A percentile compares a stretch with the other conserved stretches of the same genome.
Evolutionary conservation across 2,329 filamentous ascomycete species (phyloP).

Genomic region (Hypoxylon sp.): DNA sequence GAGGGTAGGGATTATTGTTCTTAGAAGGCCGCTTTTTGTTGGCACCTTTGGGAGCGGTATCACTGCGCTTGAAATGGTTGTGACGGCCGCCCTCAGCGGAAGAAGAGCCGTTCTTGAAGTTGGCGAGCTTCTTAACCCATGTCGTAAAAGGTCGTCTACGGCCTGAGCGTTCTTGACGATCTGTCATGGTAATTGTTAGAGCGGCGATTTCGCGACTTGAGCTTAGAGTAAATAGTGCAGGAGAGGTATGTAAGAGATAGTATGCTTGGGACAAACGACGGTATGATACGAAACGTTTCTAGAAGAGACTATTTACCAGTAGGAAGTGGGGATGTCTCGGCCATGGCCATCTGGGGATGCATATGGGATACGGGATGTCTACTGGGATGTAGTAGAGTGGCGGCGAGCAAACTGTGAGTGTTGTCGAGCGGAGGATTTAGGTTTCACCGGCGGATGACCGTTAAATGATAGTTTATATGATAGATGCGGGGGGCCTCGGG

Average conservation of each 20-base stretch:
- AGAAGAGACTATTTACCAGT: conserved; percentile 42
- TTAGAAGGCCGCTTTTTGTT: conserved; percentile 75
- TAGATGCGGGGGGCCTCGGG: conserved; percentile 12
- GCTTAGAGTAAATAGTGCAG: conserved; percentile 15
- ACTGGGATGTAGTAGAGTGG: conserved; percentile 1
- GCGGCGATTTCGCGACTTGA: conserved; percentile 8
- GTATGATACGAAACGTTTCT: conserved; percentile 6
- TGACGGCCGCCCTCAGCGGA: conserved; percentile 63
- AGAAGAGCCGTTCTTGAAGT: conserved; percentile 79
- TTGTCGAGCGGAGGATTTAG: conserved; percentile 10
- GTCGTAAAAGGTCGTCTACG: conserved; percentile 89
- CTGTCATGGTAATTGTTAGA: conserved; percentile 61
- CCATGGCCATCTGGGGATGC: conserved; percentile 47
- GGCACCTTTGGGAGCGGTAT: conserved; percentile 54
- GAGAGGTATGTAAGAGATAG: not conserved
- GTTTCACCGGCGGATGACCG: conserved; percentile 14
- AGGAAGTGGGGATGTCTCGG: conserved; percentile 46
- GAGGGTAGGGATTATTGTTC: conserved; percentile 92
- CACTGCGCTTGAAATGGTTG: conserved; percentile 56
- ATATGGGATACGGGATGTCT: conserved; percentile 10
- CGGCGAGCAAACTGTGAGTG: conserved; percentile 24
- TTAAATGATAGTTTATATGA: conserved; percentile 17
- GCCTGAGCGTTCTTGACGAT: conserved; percentile 70
- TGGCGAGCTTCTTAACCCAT: conserved; percentile 94
- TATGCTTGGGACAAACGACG: not conserved